Evolutionary conservation across 2,329 filamentous ascomycete species (phyloP), one percentile per base, ranked within the genome.

Genomic region (Ilyonectria robusta): DNA sequence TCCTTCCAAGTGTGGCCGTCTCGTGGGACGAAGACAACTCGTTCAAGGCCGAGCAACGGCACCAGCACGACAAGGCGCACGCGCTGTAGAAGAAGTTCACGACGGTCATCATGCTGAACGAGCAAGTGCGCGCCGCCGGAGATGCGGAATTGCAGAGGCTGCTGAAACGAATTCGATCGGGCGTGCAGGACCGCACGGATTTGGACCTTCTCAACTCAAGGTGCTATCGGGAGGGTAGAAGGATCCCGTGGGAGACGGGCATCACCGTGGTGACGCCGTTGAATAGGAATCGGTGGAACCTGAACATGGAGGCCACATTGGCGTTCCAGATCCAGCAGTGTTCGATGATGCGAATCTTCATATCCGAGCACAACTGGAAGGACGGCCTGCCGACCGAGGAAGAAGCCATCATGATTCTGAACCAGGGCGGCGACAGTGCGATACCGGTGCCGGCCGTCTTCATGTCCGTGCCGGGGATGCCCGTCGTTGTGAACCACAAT

Each of bases 1-100:
- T 63, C 2, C 7, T 63, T 2, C 60, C 23, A 2, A 62, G 60
- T 51, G 23, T 23, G 4, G 23, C 23, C 19, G 13, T 17, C 26
- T 8, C 46, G 15, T 57, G 35, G 56, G 33, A 46, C 9, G 51
- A 11, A 35, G 50, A 57, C 44, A 8, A 40, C 40, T 23, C 23
- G 1, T 66, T 66, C 57, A 50, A 6, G 33, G 44, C n/a, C 5
- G 50, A 66, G 31, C 51, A 66, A 29, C 33, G 63, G 47, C 46
- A 51, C 33, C 51, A 66, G 50, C 63, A 66, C 29, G 63, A 66
- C 23, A 57, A 40, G n/a, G 63, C 63, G 11, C 57, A 66, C 42
- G 56, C 40, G 19, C 35, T 66, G 31, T 66, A 57, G 63, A 50
- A 33, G 31, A 33, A 37, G n/a, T 66, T 66, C 53, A 66, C 57